Conservation (phyloP, 2,329 filamentous ascomycete species). For the Daldinia eschscholtzii region DNA sequence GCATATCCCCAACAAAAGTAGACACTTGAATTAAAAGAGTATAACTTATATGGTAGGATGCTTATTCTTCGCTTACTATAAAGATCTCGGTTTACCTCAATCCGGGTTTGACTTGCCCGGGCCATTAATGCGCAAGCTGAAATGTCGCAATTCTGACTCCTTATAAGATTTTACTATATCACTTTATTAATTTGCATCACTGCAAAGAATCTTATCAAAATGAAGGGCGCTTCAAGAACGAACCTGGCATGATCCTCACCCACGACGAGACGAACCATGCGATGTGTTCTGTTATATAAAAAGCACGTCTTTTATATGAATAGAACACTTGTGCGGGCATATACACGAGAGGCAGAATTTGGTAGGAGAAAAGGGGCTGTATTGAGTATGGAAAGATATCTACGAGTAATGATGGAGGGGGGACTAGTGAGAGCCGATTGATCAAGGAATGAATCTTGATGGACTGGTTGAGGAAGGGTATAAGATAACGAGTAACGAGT, state of each 20-base stretch:
- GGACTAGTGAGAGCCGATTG: not conserved
- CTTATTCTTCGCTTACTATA: slow-evolving; percentile 22
- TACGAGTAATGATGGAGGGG: slow-evolving; percentile 1
- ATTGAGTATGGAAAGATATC: not conserved
- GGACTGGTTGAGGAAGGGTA: too few species aligned
- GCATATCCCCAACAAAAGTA: slow-evolving; percentile 3
- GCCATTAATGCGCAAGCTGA: not conserved
- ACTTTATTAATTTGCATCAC: not conserved
- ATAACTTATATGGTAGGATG: not conserved
- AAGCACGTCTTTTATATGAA: not conserved
- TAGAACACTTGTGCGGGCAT: not conserved
- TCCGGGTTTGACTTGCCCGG: not conserved
- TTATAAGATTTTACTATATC: not conserved
- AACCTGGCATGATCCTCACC: slow-evolving; percentile 20
- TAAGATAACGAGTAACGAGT: not conserved
- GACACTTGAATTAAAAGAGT: slow-evolving; percentile 3
- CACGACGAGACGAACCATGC: slow-evolving; percentile 1
- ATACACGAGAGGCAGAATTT: not conserved
- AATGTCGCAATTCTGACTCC: not conserved
- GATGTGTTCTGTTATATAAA: slow-evolving; percentile 39
- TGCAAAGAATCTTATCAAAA: not conserved
- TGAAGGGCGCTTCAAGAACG: slow-evolving; percentile 27
- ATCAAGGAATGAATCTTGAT: too few species aligned
- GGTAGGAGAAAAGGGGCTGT: not conserved
- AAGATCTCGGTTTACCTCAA: not conserved